Evolutionary conservation across 73 alveolate genomes (phyloP).

Genomic region (Tetrahymena thermophila): DNA sequence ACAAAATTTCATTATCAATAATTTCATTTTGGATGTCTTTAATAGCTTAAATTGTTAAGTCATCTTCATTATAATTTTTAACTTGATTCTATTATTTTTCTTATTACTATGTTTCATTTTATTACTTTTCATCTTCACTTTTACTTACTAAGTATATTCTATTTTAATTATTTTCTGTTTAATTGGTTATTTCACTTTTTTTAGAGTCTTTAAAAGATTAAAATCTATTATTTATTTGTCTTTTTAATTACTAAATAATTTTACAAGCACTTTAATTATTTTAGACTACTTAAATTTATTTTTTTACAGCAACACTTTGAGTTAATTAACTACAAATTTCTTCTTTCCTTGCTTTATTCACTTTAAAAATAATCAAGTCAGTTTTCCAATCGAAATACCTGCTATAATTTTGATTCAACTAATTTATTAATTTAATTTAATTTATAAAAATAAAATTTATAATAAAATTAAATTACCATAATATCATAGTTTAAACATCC

Average conservation of each 20-base stretch:
- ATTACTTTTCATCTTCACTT: background rate
- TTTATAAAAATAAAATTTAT: background rate
- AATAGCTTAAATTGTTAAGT: no score
- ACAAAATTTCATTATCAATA: background rate
- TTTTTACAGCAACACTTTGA: background rate
- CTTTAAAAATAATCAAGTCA: background rate
- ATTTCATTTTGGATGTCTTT: background rate
- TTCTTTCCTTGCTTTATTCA: background rate
- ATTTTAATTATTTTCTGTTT: background rate
- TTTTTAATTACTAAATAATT: no score
- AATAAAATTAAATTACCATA: background rate
- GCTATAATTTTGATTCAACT: background rate
- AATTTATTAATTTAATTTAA: background rate
- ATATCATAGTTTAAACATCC: background rate
- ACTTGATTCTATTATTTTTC: no score
- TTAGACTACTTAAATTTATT: background rate
- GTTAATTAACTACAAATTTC: background rate
- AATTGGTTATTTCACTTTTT: background rate
- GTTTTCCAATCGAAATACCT: background rate
- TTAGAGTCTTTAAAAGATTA: background rate
- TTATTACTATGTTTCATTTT: no score
- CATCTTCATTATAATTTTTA: background rate
- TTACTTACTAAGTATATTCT: no score
- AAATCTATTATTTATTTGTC: no score
- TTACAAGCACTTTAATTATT: background rate